These are phyloP conservation scores for Torrubiella hemipterigena DNA, from an alignment of 2,329 filamentous ascomycete genomes.

Conservation along the genomic window DNA sequence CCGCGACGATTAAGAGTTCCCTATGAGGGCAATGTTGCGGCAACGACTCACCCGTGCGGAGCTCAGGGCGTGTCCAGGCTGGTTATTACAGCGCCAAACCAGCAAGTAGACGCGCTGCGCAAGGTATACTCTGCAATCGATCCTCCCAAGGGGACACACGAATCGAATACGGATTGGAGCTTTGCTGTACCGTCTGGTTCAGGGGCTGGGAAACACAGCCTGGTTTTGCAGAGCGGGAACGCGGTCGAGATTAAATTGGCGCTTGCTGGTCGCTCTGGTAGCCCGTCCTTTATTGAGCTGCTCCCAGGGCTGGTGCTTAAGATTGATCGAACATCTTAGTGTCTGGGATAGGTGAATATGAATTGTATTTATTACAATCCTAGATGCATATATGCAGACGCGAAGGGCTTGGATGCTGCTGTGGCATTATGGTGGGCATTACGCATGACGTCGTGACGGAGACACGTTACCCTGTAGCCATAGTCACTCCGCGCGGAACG, in stretches of 20 bases:
- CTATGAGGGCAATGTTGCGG: conserved; percentile 11
- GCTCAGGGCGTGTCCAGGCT: conserved; percentile 38
- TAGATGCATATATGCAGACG: too few species aligned
- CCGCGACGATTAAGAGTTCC: conserved; percentile 43
- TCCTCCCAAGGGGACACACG: background rate
- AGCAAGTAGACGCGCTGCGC: conserved; percentile 9
- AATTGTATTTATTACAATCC: too few species aligned
- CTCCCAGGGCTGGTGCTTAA: conserved; percentile 9
- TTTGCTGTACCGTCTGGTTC: conserved; percentile 8
- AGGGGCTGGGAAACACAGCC: conserved; percentile 4
- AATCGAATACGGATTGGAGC: conserved; percentile 2
- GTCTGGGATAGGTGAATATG: too few species aligned
- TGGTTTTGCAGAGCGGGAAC: conserved; percentile 1
- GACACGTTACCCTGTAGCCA: too few species aligned
- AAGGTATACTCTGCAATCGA: conserved; percentile 18
- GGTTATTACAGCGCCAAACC: conserved; percentile 19
- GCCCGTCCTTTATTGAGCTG: conserved; percentile 10
- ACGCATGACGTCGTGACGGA: too few species aligned
- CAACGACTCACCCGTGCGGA: conserved; percentile 34
- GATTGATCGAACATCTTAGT: conserved; percentile 7
- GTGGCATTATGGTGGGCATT: too few species aligned
- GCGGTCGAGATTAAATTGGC: conserved; percentile 7
- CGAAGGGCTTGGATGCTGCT: too few species aligned
- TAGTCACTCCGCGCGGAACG: too few species aligned
- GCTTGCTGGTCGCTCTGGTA: conserved; percentile 5